Percentiles rank a stretch among this genome's conserved stretches.
phyloP scores from a whole-genome alignment of 2,329 filamentous ascomycete species.

The Aspergillus ustus region DNA sequence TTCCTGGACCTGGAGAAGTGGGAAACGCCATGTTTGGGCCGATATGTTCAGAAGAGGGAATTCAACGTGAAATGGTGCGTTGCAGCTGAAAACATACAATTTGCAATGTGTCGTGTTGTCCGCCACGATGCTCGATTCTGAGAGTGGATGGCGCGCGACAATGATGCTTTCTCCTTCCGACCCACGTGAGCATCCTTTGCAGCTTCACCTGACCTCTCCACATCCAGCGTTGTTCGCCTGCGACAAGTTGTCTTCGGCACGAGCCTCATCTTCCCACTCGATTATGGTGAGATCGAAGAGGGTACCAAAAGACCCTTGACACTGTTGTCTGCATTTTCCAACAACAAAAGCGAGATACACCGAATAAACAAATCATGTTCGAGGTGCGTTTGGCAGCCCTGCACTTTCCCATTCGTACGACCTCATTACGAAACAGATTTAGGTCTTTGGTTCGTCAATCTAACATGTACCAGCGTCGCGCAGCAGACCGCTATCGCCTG shows the following conservation, averaged over 20 bases:
- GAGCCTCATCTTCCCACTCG: conserved; percentile 2
- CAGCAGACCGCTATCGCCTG: conserved; percentile 75
- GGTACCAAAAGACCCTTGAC: background rate
- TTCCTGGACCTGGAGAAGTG: background rate
- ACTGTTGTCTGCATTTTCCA: background rate
- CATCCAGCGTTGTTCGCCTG: background rate
- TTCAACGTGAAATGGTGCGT: background rate
- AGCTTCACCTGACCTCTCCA: conserved; percentile 2
- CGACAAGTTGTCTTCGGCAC: background rate
- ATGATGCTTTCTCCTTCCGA: background rate
- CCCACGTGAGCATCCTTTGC: conserved; percentile 10
- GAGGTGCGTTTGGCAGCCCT: conserved; percentile 29
- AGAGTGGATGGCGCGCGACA: background rate
- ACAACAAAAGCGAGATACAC: background rate
- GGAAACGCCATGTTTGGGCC: background rate
- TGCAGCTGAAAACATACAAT: background rate
- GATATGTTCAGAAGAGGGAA: background rate
- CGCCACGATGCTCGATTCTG: background rate
- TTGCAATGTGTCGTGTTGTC: background rate
- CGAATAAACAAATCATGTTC: conserved; percentile 30
- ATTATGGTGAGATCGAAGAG: conserved; percentile 9
- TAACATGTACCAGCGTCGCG: conserved; percentile 58
- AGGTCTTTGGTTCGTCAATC: conserved; percentile 4
- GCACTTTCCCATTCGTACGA: conserved; percentile 7
- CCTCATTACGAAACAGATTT: background rate